Evolutionary conservation across 495 filamentous ascomycete genomes (phyloP), one percentile per base, ranked within the genome.

Genomic region (Cladorrhinum samala): DNA sequence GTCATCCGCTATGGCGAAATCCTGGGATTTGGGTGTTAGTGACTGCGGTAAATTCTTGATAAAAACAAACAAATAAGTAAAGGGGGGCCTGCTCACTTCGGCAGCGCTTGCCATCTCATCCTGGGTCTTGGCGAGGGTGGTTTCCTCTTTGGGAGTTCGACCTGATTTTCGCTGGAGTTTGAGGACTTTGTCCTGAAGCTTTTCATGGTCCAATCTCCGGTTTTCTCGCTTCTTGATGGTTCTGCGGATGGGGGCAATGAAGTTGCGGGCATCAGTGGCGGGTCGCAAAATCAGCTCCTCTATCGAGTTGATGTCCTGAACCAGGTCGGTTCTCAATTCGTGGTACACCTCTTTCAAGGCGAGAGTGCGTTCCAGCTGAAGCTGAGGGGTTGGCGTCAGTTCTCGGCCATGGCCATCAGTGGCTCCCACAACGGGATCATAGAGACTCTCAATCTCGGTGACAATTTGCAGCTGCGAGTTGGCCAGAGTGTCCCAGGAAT

Each of bases 221-320:
- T 95, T 86, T 60, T 94, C 89, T 38, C 92, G 77, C 63, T 89
- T 92, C 73, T 95, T 95, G 66, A 97, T 92, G 2, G 86, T 86
- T 69, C 92, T 96, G 63, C 90, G 86, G 65, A 95, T 75, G 0
- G 88, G 86, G 51, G 80, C 76, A 52, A 95, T 74, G 39, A 66
- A 82, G 46, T 86, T 82, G 62, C 84, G 86, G 2, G 87, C 89
- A 46, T 86, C 78, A 17, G 75, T 76, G 3, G 88, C 85, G 1
- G 91, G 90, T 55, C 76, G 76, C 37, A 94, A 77, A 50, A 96
- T 80, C 47, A 83, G 79, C 0, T 70, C 66, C 54, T 96, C 90
- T 52, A 96, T 84, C 46, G 79, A 74, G 51, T 69, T 71, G 49
- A 96, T 72, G 62, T 97, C 91, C 23, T 83, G 82, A 16, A 81